These are phyloP conservation scores for Trichoderma brevicompactum DNA, from an alignment of 2,329 filamentous ascomycete species.

Conservation along the genomic window DNA sequence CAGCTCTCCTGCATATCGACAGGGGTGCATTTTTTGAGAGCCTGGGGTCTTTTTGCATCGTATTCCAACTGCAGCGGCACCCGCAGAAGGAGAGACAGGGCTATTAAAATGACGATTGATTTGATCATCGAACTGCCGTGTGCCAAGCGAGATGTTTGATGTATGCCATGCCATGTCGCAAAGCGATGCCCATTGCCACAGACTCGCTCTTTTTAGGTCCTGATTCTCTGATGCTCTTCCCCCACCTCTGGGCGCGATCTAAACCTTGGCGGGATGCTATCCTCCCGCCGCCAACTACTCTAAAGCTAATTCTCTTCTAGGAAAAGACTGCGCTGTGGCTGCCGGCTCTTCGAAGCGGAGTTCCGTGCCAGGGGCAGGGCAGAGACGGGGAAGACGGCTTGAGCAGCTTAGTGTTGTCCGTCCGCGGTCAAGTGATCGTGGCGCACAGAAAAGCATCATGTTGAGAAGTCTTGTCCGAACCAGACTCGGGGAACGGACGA, in stretches of 20 bases:
- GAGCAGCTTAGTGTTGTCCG: not conserved
- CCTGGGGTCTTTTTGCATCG: constrained; percentile 1
- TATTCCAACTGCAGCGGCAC: constrained; percentile 6
- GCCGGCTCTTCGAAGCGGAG: constrained; percentile 19
- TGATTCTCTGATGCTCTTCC: not conserved
- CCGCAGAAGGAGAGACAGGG: not conserved
- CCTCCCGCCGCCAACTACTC: constrained; percentile 2
- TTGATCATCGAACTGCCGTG: not conserved
- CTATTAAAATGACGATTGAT: not conserved
- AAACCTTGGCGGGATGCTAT: not conserved
- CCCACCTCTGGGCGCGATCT: constrained; percentile 6
- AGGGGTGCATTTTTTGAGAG: constrained; percentile 5
- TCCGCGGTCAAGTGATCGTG: not conserved
- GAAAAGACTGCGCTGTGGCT: constrained; percentile 2
- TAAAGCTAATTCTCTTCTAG: constrained; percentile 13
- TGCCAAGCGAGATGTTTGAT: not conserved
- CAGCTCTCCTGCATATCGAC: constrained; percentile 20
- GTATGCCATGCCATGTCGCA: not conserved
- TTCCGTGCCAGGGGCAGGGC: not conserved
- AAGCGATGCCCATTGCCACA: too few species aligned
- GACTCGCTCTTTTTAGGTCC: not conserved
- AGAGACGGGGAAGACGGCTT: constrained; percentile 8
- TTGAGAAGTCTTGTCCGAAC: not conserved
- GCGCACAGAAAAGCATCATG: not conserved
- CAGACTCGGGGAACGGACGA: not conserved